Conservation (phyloP, 345 rosid genomes). For the Eucalyptus polyanthemos region DNA sequence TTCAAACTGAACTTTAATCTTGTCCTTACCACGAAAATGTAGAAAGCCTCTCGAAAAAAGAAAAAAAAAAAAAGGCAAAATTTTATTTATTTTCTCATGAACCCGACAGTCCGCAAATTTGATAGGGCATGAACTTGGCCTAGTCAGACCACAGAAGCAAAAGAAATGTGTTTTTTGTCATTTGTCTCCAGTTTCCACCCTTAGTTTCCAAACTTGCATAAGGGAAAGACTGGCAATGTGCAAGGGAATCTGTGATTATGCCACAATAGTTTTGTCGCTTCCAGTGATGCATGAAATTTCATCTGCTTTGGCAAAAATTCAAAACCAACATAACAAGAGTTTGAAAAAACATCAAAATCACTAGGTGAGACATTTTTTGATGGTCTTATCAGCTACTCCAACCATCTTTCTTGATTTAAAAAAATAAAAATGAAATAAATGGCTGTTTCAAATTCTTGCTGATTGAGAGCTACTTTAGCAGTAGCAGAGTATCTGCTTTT, state of each 20-base stretch:
- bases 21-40: not conserved
- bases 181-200: not conserved
- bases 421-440: not conserved
- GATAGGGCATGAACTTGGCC: not conserved
- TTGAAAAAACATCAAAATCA: not conserved
- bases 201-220: not conserved
- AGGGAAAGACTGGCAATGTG: not conserved
- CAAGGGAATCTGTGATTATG: not conserved
- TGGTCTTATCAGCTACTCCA: not conserved
- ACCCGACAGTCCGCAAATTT: not conserved
- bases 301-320: not conserved
- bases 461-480: not conserved
- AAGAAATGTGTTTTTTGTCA: not conserved
- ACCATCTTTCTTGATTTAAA: not conserved
- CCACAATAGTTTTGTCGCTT: not conserved
- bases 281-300: not conserved
- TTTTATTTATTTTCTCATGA: not conserved
- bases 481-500: not conserved
- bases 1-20: not conserved
- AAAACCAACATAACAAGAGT: not conserved
- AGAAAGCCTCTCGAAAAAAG: not conserved
- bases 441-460: not conserved
- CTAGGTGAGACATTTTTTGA: not conserved
- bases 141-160: not conserved
- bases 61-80: not conserved